Evolutionary conservation across 139 green algal species (phyloP), one percentile per base, ranked within the genome.

Genomic region (Micractinium conductrix): DNA sequence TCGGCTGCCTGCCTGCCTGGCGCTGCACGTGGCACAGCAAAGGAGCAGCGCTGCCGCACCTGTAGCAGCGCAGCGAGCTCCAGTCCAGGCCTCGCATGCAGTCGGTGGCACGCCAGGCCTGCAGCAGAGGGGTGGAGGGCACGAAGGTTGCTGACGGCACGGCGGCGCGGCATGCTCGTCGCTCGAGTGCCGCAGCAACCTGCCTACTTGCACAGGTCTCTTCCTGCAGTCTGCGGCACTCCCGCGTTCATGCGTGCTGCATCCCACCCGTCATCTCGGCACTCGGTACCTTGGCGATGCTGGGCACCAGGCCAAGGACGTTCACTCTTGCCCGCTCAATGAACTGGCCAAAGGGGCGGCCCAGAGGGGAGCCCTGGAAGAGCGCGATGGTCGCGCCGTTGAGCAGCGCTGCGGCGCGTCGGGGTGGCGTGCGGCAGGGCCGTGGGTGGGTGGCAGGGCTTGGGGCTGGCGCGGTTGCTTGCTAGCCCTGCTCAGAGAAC

Each of bases 251-350:
- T n/a, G n/a, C n/a, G n/a, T n/a, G n/a, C n/a, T n/a, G 53, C 53
- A 19, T 62, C 53, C 10, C 8, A 16, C 53, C 53, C 16, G 12
- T 16, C 48, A 58, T 16, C 48, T 58, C 16, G 10, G 48, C 48
- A 58, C 16, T 30, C 26, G 2, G 9, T 24, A 83, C 72, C 74
- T 92, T 92, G 17, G 91, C 93, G 38, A 98, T 96, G 60, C 70
- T 91, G n/a, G 96, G 96, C 68, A 99, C 95, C 81, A 98, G 67
- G 1, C 96, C 96, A 76, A 99, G 89, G 85, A 95, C 85, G 8
- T 92, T 94, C 22, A 98, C 96, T 0, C 91, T 68, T 2, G 95
- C 93, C 0, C 86, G 78, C 37, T 74, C 21, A 2, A 98, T 86
- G 85, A 98, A 98, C 73, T 92, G 48, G 5, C 93, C 91, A 85